These are phyloP conservation scores for Lignosus rhinocerotis DNA, from an alignment of 1,284 basidiomycete species.

Conservation along the genomic window DNA sequence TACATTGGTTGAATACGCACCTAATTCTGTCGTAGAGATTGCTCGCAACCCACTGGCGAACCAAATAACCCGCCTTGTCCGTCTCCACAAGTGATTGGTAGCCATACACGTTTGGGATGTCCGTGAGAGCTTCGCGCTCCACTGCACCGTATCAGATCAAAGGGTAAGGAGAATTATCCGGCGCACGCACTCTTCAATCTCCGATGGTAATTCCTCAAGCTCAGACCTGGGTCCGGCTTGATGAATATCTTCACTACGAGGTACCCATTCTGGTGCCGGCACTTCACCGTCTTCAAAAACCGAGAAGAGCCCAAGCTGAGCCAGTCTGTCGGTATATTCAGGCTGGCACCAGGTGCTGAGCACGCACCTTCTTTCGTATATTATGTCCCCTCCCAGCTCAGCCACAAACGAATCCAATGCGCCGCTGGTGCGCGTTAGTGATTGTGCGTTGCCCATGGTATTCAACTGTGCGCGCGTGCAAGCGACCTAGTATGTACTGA, in stretches of 20 bases:
- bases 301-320: conserved; percentile 85
- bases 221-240: conserved; percentile 71
- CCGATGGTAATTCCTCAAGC: conserved; percentile 60
- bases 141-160: conserved; percentile 42
- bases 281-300: conserved; percentile 91
- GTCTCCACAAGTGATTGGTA: conserved; percentile 94
- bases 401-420: conserved; percentile 88
- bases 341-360: neutral
- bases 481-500: no score
- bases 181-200: conserved; percentile 59
- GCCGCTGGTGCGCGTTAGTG: conserved; percentile 68
- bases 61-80: conserved; percentile 93
- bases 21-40: conserved; percentile 98
- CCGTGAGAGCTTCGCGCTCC: conserved; percentile 82
- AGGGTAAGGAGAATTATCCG: neutral
- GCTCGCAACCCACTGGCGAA: conserved; percentile 93
- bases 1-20: conserved; percentile 45
- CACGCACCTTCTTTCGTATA: conserved; percentile 87
- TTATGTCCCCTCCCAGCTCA: conserved; percentile 82
- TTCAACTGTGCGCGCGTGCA: neutral
- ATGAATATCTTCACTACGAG: conserved; percentile 82
- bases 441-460: conserved; percentile 71
- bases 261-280: conserved; percentile 69
- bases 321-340: conserved; percentile 3
- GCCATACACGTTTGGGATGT: conserved; percentile 87